Conservation (phyloP, 352 stramenopile genomes). For the Phytophthora kernoviae region DNA sequence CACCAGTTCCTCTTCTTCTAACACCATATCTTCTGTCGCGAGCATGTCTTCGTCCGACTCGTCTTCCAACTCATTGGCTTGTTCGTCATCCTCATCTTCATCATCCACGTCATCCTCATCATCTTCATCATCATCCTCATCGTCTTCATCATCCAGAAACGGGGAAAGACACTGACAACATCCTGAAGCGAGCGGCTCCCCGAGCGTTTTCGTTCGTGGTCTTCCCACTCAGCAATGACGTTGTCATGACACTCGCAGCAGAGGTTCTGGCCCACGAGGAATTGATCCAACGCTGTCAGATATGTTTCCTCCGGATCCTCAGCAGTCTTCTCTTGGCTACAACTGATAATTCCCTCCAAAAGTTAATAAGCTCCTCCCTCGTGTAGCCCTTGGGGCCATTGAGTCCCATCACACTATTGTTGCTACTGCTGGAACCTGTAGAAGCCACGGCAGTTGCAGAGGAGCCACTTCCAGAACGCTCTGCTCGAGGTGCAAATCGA, state of each 20-base stretch:
- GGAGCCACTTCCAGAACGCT: slow-evolving; percentile 3
- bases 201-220: slow-evolving; percentile 69
- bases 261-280: slow-evolving; percentile 76
- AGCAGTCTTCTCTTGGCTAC: slow-evolving; percentile 70
- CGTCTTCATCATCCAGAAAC: slow-evolving; percentile 73
- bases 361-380: slow-evolving; percentile 80
- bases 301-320: slow-evolving; percentile 78
- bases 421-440: slow-evolving; percentile 32
- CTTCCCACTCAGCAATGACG: slow-evolving; percentile 81
- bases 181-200: slow-evolving; percentile 73
- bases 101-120: slow-evolving; percentile 61
- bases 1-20: slow-evolving; percentile 68
- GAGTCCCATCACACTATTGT: slow-evolving; percentile 27
- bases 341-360: slow-evolving; percentile 74
- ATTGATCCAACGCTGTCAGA: slow-evolving; percentile 70
- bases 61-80: slow-evolving; percentile 37
- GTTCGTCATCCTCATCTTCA: slow-evolving; percentile 57
- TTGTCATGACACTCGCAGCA: slow-evolving; percentile 88
- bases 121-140: slow-evolving; percentile 65
- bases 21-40: slow-evolving; percentile 42
- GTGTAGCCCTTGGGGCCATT: slow-evolving; percentile 60
- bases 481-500: slow-evolving; percentile 20
- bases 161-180: slow-evolving; percentile 80
- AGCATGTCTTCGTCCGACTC: slow-evolving; percentile 51
- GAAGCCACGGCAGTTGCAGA: slow-evolving; percentile 4